These are phyloP conservation scores for Dactylellina cionopaga DNA, from an alignment of 2,329 filamentous ascomycete genomes.

Conservation along the genomic window DNA sequence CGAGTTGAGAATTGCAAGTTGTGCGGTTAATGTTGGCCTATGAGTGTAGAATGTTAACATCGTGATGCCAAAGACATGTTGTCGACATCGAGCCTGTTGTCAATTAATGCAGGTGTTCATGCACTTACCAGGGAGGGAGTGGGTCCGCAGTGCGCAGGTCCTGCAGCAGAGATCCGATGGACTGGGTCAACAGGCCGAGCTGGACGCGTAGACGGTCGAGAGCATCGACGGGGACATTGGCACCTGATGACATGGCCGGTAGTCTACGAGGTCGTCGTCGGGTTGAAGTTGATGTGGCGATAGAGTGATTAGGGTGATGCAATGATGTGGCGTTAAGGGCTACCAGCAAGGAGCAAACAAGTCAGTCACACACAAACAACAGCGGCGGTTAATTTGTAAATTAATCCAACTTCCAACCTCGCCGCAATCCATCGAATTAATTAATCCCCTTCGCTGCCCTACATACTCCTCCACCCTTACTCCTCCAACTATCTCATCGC, in stretches of 20 bases:
- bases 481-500: constrained; percentile 6
- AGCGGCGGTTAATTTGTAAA: constrained; percentile 15
- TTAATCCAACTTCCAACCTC: constrained; percentile 5
- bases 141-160: constrained; percentile 64
- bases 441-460: not conserved
- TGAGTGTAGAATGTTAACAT: too few relatives aligned
- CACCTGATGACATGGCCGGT: constrained; percentile 3
- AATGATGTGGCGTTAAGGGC: not conserved
- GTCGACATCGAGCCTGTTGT: constrained; percentile 14
- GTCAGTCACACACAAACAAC: too few relatives aligned
- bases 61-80: too few relatives aligned
- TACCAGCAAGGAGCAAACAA: too few relatives aligned
- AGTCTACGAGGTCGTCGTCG: not conserved
- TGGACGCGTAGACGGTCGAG: constrained; percentile 46
- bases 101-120: not conserved
- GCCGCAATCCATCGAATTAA: too few relatives aligned
- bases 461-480: not conserved
- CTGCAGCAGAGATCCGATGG: constrained; percentile 63
- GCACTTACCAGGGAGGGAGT: constrained; percentile 64
- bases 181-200: constrained; percentile 42
- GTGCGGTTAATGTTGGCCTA: constrained; percentile 8
- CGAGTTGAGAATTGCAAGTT: constrained; percentile 63
- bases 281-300: not conserved
- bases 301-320: not conserved
- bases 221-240: constrained; percentile 34